Percentiles rank a stretch among this genome's conserved stretches.
phyloP scores from a whole-genome alignment of 345 rosid species.

The Turritis glabra region DNA sequence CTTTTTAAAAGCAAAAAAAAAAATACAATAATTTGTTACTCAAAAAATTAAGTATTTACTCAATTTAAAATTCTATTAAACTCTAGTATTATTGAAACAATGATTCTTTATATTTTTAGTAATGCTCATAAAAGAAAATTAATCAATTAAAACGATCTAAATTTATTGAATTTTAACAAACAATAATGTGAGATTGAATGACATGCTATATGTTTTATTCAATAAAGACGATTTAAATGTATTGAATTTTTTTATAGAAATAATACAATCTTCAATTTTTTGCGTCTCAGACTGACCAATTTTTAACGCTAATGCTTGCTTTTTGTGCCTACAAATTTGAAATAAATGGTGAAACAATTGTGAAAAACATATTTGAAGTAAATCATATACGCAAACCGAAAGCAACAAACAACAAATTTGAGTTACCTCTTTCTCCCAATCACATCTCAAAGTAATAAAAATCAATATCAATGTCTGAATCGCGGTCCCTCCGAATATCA shows the following conservation, averaged over 20 bases:
- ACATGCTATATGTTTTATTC: not conserved
- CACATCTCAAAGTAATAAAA: conserved; percentile 1
- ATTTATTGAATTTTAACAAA: no score
- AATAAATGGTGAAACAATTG: not conserved
- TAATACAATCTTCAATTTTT: not conserved
- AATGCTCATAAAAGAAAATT: no score
- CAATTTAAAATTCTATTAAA: no score
- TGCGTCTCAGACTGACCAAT: not conserved
- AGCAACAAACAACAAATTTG: not conserved
- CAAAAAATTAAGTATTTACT: no score
- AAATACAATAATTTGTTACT: no score
- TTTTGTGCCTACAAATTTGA: not conserved
- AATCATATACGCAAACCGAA: not conserved
- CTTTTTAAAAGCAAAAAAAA: no score
- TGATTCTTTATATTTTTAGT: no score
- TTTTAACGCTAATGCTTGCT: not conserved
- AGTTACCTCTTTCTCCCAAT: conserved; percentile 27
- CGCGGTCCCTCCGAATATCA: conserved; percentile 4
- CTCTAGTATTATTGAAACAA: no score
- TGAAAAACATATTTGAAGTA: not conserved
- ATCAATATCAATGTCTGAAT: conserved; percentile 9
- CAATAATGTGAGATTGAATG: no score
- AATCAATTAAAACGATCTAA: no score
- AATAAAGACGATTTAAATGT: not conserved
- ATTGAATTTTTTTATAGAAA: not conserved